Evolutionary conservation across 768 basidiomycete species (phyloP).

Genomic region (Phylloporus arenicola): DNA sequence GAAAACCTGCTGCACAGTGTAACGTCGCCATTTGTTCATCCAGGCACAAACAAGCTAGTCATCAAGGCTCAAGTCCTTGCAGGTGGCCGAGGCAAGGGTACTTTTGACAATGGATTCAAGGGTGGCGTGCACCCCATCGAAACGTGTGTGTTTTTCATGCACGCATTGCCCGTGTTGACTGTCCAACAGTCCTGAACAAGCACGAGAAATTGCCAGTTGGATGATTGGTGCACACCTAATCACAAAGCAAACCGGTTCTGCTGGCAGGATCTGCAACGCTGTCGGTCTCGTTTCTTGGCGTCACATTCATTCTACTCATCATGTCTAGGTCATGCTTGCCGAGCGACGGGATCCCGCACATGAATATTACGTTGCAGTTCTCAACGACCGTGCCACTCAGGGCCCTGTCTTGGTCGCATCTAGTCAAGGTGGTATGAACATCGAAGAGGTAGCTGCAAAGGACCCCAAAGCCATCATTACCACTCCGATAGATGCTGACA

Average conservation of each 20-base stretch:
- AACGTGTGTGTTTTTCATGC: conserved; percentile 44
- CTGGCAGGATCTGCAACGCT: conserved; percentile 90
- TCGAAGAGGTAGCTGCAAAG: conserved; percentile 97
- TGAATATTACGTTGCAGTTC: conserved; percentile 96
- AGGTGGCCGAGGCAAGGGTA: conserved; percentile 96
- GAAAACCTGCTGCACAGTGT: not conserved
- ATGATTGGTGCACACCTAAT: conserved; percentile 96
- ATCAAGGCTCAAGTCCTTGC: conserved; percentile 99
- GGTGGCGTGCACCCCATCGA: conserved; percentile 95
- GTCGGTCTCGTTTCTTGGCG: conserved; percentile 40
- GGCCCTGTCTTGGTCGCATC: conserved; percentile 93
- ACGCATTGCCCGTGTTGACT: conserved; percentile 5
- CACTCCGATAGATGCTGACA: conserved; percentile 80
- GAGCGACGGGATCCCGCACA: conserved; percentile 90
- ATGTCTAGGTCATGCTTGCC: conserved; percentile 87
- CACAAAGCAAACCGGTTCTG: conserved; percentile 96
- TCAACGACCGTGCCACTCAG: conserved; percentile 88
- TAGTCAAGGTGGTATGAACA: conserved; percentile 97
- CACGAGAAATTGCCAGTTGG: conserved; percentile 77
- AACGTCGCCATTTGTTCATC: not conserved
- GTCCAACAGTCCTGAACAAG: conserved; percentile 69
- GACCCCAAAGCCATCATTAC: conserved; percentile 95
- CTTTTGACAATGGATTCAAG: conserved; percentile 92
- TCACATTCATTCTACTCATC: conserved; percentile 12
- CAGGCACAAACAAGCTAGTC: conserved; percentile 76